phyloP scores from a whole-genome alignment of 2,329 filamentous ascomycete species.

The Cryphonectria parasitica region DNA sequence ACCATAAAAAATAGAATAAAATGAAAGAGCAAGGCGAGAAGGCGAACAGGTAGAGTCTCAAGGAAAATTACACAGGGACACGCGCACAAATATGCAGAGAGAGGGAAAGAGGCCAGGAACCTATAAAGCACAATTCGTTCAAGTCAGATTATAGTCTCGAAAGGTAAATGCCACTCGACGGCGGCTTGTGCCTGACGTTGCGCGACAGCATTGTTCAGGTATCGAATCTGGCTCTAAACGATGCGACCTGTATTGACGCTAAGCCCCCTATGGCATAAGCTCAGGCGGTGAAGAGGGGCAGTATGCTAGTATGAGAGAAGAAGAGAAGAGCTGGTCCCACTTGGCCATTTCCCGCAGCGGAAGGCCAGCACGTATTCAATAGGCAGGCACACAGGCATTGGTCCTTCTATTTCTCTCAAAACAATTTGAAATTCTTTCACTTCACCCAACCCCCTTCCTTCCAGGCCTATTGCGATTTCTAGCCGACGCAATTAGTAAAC shows the following conservation, averaged over 20 bases:
- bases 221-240: background rate
- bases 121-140: background rate
- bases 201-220: conserved; percentile 5
- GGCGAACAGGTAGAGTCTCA: background rate
- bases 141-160: conserved; percentile 2
- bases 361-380: conserved; percentile 19
- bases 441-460: background rate
- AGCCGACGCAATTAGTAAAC: background rate
- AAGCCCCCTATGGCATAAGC: conserved; percentile 5
- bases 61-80: background rate
- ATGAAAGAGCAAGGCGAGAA: conserved; percentile 7
- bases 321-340: conserved; percentile 13
- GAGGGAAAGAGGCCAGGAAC: background rate
- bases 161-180: conserved; percentile 12
- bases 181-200: conserved; percentile 12
- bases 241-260: conserved; percentile 6
- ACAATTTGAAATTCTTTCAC: conserved; percentile 8
- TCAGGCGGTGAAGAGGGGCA: conserved; percentile 27
- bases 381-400: conserved; percentile 27
- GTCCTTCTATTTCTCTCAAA: conserved; percentile 17
- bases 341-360: background rate
- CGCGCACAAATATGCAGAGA: background rate
- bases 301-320: conserved; percentile 12
- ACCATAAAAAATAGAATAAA: conserved; percentile 22
- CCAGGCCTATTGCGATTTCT: background rate